Base-by-base conservation (phyloP, 1,139 yeast species). In the Komagataea norvegica region DNA sequence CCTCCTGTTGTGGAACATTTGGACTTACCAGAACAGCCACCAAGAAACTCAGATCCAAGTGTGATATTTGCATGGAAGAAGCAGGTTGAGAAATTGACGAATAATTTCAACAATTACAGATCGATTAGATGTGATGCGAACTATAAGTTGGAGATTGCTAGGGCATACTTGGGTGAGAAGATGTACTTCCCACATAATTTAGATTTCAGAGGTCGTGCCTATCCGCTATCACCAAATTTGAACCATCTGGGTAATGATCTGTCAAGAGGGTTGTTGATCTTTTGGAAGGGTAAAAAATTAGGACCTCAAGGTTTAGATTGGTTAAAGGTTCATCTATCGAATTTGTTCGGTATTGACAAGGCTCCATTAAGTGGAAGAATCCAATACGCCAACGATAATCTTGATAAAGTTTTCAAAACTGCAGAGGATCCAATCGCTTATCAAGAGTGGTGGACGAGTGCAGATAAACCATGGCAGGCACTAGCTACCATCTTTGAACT, bases 401-500 rank as follows among this genome's bases (percentile, higher is more conserved):
- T 87, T 40, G 79, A 74, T 3, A 68, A 79, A 17, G 67, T 88
- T 13, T 59, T 69, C 34, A 79, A 75, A 36, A 73, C 88, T 8
- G 96, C 94, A 0, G 68, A 66, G 29, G 67, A 84, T 52, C 98
- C 98, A 5, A 62, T 76, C 17, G 64, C 55, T 34, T 71, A 71
- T 15, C 59, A 68, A 31, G 72, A 76, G 11, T 84, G 95, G 87
- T 91, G 98, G 98, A 67, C 65, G 45, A 60, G 66, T 37, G 96
- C 94, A 1, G 96, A 89, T 49, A 83, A 87, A 51, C 97, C 98
- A 30, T 91, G 96, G 95, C 98, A 91, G 62, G 84, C 88, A 15
- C 68, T 91, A 43, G 85, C 95, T 11, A 81, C 88, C 4, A 86
- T 95, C 54, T 73, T 80, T 52, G 98, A 91, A 58, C 61, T 91